These are phyloP conservation scores for Chaetomidium leptoderma DNA, from an alignment of 495 filamentous ascomycete genomes.

Conservation along the genomic window DNA sequence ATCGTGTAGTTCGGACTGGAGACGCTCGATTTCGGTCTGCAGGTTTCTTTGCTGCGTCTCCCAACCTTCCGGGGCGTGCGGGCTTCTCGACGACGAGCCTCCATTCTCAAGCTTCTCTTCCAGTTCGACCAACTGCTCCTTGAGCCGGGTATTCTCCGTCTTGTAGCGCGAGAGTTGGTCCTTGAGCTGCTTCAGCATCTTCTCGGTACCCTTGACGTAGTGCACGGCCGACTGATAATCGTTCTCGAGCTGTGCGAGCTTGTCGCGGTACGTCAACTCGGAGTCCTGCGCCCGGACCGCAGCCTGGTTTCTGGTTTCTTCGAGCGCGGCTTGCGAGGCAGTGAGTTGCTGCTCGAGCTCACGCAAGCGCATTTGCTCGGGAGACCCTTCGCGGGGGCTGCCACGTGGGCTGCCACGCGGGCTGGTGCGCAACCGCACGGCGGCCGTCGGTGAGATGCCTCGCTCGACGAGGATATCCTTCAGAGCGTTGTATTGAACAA, in stretches of 20 bases:
- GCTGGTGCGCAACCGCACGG: slow-evolving; percentile 38
- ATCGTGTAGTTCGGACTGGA: slow-evolving; percentile 64
- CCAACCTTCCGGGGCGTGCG: slow-evolving; percentile 56
- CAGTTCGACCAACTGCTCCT: slow-evolving; percentile 67
- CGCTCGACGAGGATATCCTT: slow-evolving; percentile 90
- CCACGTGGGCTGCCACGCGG: slow-evolving; percentile 30
- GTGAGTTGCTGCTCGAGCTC: slow-evolving; percentile 91
- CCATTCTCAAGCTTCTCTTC: slow-evolving; percentile 46
- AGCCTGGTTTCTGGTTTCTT: slow-evolving; percentile 71
- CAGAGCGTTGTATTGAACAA: slow-evolving; percentile 84
- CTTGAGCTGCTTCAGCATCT: slow-evolving; percentile 98
- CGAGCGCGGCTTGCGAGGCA: slow-evolving; percentile 69
- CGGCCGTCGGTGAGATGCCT: slow-evolving; percentile 64
- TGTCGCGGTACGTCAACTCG: slow-evolving; percentile 80
- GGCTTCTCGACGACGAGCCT: slow-evolving; percentile 29
- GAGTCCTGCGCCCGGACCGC: slow-evolving; percentile 78
- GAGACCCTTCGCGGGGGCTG: slow-evolving; percentile 67
- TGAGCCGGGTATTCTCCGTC: slow-evolving; percentile 73
- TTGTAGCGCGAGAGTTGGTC: slow-evolving; percentile 89
- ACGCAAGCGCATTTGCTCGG: slow-evolving; percentile 73
- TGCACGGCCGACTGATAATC: slow-evolving; percentile 99
- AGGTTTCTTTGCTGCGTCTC: slow-evolving; percentile 69
- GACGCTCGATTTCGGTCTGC: slow-evolving; percentile 64
- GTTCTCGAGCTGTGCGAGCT: slow-evolving; percentile 85
- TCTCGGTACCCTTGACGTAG: slow-evolving; percentile 97